Evolutionary conservation across 78 protist species (phyloP).

Genomic region (Dictyostelium purpureum): DNA sequence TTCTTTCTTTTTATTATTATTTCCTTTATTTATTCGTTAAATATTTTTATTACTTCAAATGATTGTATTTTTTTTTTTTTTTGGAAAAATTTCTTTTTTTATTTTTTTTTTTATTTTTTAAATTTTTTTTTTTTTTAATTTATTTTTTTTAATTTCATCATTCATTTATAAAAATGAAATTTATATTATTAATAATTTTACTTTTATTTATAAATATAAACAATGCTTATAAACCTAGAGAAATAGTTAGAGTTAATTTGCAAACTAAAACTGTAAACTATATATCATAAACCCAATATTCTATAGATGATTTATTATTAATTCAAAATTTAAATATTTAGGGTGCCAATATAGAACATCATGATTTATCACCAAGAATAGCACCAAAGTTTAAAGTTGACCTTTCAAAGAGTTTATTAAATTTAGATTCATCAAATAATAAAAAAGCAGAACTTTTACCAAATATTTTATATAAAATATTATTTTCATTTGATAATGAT

Average conservation of each 20-base stretch:
- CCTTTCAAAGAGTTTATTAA: neutral
- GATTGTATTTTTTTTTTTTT: neutral
- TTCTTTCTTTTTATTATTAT: neutral
- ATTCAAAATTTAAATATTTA: too few relatives aligned
- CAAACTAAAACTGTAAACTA: conserved; percentile 1
- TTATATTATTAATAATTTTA: neutral
- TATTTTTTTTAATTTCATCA: too few relatives aligned
- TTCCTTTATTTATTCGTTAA: neutral
- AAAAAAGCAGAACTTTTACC: neutral
- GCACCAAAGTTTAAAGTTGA: conserved; percentile 3
- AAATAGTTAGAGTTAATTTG: neutral
- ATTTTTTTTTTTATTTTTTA: neutral
- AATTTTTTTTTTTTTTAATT: too few relatives aligned
- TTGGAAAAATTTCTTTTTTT: neutral
- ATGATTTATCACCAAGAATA: neutral
- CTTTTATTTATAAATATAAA: neutral
- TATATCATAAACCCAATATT: too few relatives aligned
- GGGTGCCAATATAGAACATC: neutral
- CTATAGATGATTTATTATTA: too few relatives aligned
- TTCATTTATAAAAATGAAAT: neutral
- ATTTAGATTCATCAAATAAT: neutral
- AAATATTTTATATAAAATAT: neutral
- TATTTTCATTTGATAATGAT: conserved; percentile 46
- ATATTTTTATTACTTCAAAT: neutral
- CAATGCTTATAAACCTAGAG: conserved; percentile 3